Evolutionary conservation across 1,284 basidiomycete genomes (phyloP).

Genomic region (Boletus semigastroideus): DNA sequence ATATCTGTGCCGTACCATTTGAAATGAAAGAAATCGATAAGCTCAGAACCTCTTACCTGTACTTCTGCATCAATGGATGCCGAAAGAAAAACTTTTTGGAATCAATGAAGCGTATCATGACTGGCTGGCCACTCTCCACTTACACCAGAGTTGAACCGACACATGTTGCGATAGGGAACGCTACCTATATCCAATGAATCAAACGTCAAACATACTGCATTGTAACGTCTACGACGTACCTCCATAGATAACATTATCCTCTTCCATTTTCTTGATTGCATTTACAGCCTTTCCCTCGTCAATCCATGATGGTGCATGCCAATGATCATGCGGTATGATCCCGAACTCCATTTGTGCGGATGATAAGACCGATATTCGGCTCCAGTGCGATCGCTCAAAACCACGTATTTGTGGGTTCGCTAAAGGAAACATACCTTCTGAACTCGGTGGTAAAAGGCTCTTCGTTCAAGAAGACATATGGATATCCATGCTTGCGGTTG

Average conservation of each 20-base stretch:
- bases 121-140: constrained; percentile 32
- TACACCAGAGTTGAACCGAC: constrained; percentile 83
- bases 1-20: constrained; percentile 46
- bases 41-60: constrained; percentile 46
- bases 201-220: background rate
- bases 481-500: constrained; percentile 65
- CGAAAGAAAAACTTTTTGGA: constrained; percentile 69
- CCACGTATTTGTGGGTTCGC: background rate
- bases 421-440: constrained; percentile 42
- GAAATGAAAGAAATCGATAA: background rate
- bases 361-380: constrained; percentile 57
- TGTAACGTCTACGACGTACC: constrained; percentile 34
- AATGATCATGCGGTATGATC: constrained; percentile 67
- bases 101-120: background rate
- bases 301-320: constrained; percentile 82
- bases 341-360: constrained; percentile 66
- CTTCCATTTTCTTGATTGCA: constrained; percentile 58
- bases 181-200: constrained; percentile 39
- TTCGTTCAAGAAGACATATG: constrained; percentile 75
- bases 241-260: constrained; percentile 69
- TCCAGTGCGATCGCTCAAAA: constrained; percentile 26
- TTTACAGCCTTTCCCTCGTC: constrained; percentile 66
- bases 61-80: constrained; percentile 67
- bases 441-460: constrained; percentile 70
- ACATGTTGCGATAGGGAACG: constrained; percentile 70